These are phyloP conservation scores for Vanrija pseudolonga DNA, from an alignment of 1,284 basidiomycete species.

Conservation along the genomic window DNA sequence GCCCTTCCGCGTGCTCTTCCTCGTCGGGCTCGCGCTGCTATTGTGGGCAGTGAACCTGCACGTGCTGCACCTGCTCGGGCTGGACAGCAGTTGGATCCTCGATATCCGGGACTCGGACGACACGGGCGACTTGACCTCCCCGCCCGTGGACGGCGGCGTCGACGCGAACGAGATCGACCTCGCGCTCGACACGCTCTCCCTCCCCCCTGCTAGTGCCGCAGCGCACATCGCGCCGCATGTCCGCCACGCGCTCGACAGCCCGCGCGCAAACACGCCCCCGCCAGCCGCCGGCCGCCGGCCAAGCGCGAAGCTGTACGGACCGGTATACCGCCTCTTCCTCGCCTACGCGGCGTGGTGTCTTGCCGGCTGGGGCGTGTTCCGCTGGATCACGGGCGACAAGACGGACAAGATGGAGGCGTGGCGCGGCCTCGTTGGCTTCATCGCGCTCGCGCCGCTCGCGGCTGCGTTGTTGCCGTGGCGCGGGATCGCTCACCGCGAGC, in stretches of 20 bases:
- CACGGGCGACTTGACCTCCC: neutral
- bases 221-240: neutral
- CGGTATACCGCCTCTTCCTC: conserved; percentile 65
- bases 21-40: conserved; percentile 66
- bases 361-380: conserved; percentile 64
- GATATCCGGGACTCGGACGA: conserved; percentile 36
- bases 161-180: conserved; percentile 3
- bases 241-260: neutral
- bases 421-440: conserved; percentile 69
- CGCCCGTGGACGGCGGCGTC: conserved; percentile 3
- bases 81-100: conserved; percentile 69
- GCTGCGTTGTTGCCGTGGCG: conserved; percentile 65
- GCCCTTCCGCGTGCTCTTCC: conserved; percentile 72
- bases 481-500: conserved; percentile 62
- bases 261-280: neutral
- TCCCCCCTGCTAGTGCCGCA: neutral
- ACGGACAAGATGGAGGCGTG: conserved; percentile 63
- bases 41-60: conserved; percentile 86
- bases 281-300: neutral
- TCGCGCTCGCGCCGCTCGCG: conserved; percentile 59
- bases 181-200: conserved; percentile 3
- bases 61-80: conserved; percentile 65
- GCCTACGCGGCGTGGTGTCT: conserved; percentile 61
- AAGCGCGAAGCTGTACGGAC: conserved; percentile 52
- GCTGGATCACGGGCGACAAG: conserved; percentile 59